phyloP scores from a whole-genome alignment of 2,329 filamentous ascomycete genomes.

The Fusarium penzigii region DNA sequence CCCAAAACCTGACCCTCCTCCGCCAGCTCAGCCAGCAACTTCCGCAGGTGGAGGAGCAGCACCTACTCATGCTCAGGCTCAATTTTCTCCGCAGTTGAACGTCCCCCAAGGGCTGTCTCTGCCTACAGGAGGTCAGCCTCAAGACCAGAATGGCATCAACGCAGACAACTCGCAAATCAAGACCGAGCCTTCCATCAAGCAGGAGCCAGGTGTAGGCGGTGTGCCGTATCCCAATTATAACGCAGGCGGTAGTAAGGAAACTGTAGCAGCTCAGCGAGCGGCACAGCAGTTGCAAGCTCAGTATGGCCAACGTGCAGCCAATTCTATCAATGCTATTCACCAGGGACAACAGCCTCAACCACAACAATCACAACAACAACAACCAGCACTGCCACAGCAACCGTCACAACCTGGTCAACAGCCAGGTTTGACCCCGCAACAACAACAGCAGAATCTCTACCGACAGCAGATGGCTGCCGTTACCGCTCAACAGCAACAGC shows the following conservation, averaged over 20 bases:
- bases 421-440: conserved; percentile 16
- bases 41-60: conserved; percentile 19
- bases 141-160: conserved; percentile 41
- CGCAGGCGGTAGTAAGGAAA: conserved; percentile 32
- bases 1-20: conserved; percentile 69
- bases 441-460: conserved; percentile 31
- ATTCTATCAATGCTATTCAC: conserved; percentile 66
- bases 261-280: conserved; percentile 54
- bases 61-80: conserved; percentile 33
- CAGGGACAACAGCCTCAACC: conserved; percentile 31
- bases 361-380: conserved; percentile 26
- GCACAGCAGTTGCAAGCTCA: conserved; percentile 57
- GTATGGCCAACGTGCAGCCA: conserved; percentile 65
- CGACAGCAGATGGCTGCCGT: conserved; percentile 26
- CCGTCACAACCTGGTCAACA: conserved; percentile 5
- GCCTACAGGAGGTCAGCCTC: conserved; percentile 30
- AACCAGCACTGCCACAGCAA: conserved; percentile 22
- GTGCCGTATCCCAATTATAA: conserved; percentile 36
- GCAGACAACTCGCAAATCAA: conserved; percentile 48
- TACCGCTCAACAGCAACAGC: conserved; percentile 32
- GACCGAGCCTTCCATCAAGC: conserved; percentile 48
- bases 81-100: conserved; percentile 32
- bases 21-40: conserved; percentile 37
- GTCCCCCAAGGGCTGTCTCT: conserved; percentile 30
- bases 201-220: conserved; percentile 43